Evolutionary conservation across 257 asterid genomes (phyloP).

Genomic region (Plantago major): DNA sequence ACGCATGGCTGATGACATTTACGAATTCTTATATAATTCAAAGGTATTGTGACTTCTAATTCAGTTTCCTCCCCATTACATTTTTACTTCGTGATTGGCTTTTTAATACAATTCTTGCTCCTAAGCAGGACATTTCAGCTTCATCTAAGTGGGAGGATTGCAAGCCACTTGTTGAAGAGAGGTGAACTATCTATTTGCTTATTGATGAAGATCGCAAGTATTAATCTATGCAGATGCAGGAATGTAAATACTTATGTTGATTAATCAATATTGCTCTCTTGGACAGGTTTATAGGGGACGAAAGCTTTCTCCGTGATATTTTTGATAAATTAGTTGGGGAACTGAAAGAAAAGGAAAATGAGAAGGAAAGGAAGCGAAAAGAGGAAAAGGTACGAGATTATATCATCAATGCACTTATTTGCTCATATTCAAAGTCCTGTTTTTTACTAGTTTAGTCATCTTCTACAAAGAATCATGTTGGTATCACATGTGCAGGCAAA

Average conservation of each 20-base stretch:
- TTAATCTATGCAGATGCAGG: neutral
- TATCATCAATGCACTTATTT: constrained; percentile 3
- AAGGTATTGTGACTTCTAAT: constrained; percentile 44
- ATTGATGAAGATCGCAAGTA: constrained; percentile 1
- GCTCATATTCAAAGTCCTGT: neutral
- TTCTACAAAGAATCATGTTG: neutral
- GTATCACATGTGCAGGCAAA: constrained; percentile 45
- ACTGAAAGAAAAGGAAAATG: constrained; percentile 68
- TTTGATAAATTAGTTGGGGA: constrained; percentile 55
- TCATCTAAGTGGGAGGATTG: constrained; percentile 86
- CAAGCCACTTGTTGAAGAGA: constrained; percentile 58
- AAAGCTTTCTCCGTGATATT: constrained; percentile 52
- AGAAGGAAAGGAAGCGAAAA: constrained; percentile 78
- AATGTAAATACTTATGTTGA: neutral
- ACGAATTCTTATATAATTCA: constrained; percentile 45
- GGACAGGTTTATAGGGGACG: constrained; percentile 71
- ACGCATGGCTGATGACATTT: constrained; percentile 66
- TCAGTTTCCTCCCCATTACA: constrained; percentile 7
- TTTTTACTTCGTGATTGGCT: constrained; percentile 17
- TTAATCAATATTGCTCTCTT: constrained; percentile 15
- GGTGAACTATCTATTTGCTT: constrained; percentile 37
- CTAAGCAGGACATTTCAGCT: constrained; percentile 61
- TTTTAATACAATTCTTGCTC: constrained; percentile 9
- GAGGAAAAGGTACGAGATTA: constrained; percentile 62
- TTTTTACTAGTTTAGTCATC: neutral